Evolutionary conservation across 1,284 basidiomycete species (phyloP), one percentile per base, ranked within the genome.

Genomic region (Agroathelia rolfsii): DNA sequence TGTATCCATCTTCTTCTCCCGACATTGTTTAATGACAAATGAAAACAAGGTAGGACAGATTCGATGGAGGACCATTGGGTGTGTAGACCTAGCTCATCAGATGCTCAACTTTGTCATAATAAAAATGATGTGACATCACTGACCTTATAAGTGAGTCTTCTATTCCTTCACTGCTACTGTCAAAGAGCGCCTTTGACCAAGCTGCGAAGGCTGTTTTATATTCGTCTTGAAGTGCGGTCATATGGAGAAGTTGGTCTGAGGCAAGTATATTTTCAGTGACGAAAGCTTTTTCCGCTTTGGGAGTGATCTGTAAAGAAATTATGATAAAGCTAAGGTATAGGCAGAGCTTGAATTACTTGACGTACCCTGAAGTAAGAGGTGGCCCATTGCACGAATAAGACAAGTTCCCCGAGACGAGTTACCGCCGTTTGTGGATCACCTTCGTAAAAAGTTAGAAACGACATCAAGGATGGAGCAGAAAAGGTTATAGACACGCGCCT

Each of bases 351-450:
- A 16, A 26, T n/a, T 18, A 7, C 9, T 21, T 32, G 34, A 50
- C 64, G 42, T 37, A 74, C 83, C 50, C 76, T 69, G 48, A 73
- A 86, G 33, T 74, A 70, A 15, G 64, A 62, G 17, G 78, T 50
- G 12, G 66, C 63, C 38, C 69, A 66, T 48, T 87, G 81, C 3
- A 74, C 49, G 45, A 87, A 83, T 23, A 86, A 48, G 15, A 85
- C 71, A 10, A 87, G 66, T 38, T 83, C 72, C 3, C 83, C 83
- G 2, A 85, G 56, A 50, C 82, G 76, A 40, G 67, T 72, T 20
- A 85, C 69, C 3, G 82, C 82, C 13, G 75, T 78, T 51, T 85
- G 83, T 13, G 83, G 83, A 52, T 87, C 83, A 25, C 82, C 83
- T 85, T 34, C 20, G 28, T 20, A 30, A 34, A 21, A 32, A 39